Conservation (phyloP, 352 stramenopile species). For the Pythium phragmiticola region DNA sequence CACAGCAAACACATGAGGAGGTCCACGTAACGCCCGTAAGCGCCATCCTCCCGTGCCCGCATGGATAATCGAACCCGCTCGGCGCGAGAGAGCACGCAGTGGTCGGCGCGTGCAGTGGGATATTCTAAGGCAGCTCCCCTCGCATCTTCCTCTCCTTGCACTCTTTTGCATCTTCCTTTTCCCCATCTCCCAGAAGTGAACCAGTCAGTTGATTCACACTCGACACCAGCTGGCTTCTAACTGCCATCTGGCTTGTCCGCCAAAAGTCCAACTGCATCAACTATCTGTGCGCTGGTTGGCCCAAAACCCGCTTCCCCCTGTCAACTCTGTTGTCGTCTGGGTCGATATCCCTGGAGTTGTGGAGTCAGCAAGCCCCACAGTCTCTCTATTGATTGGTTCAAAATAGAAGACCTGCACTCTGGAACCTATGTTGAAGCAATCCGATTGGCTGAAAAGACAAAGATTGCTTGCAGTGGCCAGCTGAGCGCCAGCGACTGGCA, state of each 20-base stretch:
- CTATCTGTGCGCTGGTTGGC: too few relatives aligned
- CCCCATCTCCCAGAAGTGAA: slow-evolving; percentile 8
- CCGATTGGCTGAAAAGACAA: slow-evolving; percentile 7
- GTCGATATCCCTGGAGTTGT: background rate
- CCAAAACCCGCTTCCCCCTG: too few relatives aligned
- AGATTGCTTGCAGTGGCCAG: slow-evolving; percentile 3
- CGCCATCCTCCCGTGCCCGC: too few relatives aligned
- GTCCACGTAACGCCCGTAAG: too few relatives aligned
- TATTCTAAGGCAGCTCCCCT: background rate
- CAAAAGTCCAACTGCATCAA: too few relatives aligned
- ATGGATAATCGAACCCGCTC: too few relatives aligned
- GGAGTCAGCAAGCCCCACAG: slow-evolving; percentile 3
- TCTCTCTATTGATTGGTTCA: background rate
- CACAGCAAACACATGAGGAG: too few relatives aligned
- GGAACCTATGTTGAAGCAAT: slow-evolving; percentile 5
- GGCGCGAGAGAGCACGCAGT: background rate
- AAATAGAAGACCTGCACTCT: slow-evolving; percentile 1
- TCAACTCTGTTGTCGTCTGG: background rate
- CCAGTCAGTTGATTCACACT: slow-evolving; percentile 16
- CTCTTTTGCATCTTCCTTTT: background rate
- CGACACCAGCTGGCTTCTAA: slow-evolving; percentile 7
- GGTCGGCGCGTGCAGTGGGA: too few relatives aligned
- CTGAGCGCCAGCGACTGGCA: background rate
- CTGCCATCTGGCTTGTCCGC: slow-evolving; percentile 6
- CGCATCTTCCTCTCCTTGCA: background rate